Evolutionary conservation across 148 eudicot species (phyloP).

Genomic region (Vaccinium myrtillus): DNA sequence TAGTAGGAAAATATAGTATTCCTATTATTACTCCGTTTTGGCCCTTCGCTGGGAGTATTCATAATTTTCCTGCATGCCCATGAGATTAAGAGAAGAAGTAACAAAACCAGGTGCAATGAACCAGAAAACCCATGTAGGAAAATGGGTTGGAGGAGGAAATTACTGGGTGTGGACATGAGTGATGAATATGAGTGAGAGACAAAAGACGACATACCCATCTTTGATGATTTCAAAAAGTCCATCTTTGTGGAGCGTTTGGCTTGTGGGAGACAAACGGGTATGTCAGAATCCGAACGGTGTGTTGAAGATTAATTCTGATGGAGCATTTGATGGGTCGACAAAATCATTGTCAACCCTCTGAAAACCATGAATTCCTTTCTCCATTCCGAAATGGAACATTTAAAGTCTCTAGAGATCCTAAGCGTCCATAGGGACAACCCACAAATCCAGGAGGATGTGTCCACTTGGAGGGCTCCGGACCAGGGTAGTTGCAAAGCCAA

Average conservation of each 20-base stretch:
- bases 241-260: neutral
- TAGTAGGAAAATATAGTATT: conserved; percentile 27
- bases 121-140: conserved; percentile 12
- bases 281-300: neutral
- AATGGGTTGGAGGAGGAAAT: conserved; percentile 16
- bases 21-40: conserved; percentile 20
- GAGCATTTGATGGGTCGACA: too few relatives aligned
- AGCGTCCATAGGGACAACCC: too few relatives aligned
- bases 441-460: too few relatives aligned
- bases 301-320: too few relatives aligned
- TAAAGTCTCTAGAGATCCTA: too few relatives aligned
- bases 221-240: neutral
- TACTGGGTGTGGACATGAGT: neutral
- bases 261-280: neutral
- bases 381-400: too few relatives aligned
- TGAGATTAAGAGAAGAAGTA: neutral
- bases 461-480: too few relatives aligned
- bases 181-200: neutral
- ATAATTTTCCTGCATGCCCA: conserved; percentile 10
- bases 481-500: too few relatives aligned
- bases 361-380: too few relatives aligned
- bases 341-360: too few relatives aligned
- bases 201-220: conserved; percentile 4
- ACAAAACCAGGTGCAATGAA: conserved; percentile 10
- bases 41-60: conserved; percentile 12